Evolutionary conservation across 768 basidiomycete species (phyloP), one percentile per base, ranked within the genome.

Genomic region (Hortiboletus flavorubellus): DNA sequence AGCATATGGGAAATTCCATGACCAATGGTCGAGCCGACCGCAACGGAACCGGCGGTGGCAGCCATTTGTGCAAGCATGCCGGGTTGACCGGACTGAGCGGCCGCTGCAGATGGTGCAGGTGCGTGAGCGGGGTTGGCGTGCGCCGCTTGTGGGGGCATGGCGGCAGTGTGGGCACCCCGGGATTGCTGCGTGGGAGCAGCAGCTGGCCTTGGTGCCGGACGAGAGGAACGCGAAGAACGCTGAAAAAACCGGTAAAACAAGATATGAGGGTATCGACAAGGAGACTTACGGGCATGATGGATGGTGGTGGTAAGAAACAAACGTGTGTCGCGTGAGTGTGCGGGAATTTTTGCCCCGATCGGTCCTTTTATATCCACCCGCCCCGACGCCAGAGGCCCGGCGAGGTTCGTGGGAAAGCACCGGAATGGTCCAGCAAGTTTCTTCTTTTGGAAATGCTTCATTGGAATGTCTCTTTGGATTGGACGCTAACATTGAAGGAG

Each of bases 1-100:
- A 95, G 82, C 91, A 94, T 92, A 70, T 72, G 81, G 40, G 90
- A 92, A 59, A 96, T 67, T n/a, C 93, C 93, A 68, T 96, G 93
- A 43, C 92, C 93, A 59, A 96, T 82, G 53, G 85, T 86, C 8
- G 90, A 93, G 26, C 93, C 93, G 46, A 91, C 76, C 6, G 92
- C 93, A 47, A 95, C 92, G 54, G 89, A 90, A 58, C 92, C 93
- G 29, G 92, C 93, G 7, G 93, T 92, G 6, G 90, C 88, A 51
- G 91, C 91, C 89, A 93, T 93, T 65, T 90, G 87, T 0, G 83
- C 79, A 16, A 93, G 52, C 80, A 93, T 76, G 14, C 91, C 91
- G 1, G 91, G 91, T 58, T 80, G 76, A 56, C 77, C 65, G 1
- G 79, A 70, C 43, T 77, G 76, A 29, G 71, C 59, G 12, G 72